phyloP scores from a whole-genome alignment of 352 stramenopile species.

The Phytophthora pinifolia region DNA sequence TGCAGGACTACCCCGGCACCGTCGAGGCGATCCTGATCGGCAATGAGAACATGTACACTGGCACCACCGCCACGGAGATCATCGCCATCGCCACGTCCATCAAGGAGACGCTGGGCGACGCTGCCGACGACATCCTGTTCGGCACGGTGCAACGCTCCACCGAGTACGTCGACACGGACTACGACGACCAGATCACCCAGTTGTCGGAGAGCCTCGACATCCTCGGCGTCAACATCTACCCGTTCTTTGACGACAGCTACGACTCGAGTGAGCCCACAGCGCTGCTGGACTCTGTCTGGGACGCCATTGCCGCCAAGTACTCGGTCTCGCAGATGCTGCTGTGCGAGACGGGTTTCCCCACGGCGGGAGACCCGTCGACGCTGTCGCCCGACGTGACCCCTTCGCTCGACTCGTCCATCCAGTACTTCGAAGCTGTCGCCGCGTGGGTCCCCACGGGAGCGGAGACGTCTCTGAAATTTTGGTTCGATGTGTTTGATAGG shows the following conservation, averaged over 20 bases:
- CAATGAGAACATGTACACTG: constrained; percentile 51
- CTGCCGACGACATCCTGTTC: constrained; percentile 46
- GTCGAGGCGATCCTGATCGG: constrained; percentile 61
- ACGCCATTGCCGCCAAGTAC: constrained; percentile 48
- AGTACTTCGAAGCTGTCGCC: constrained; percentile 29
- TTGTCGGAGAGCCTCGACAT: constrained; percentile 51
- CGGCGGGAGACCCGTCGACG: constrained; percentile 33
- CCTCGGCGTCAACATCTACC: constrained; percentile 67
- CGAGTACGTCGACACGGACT: constrained; percentile 50
- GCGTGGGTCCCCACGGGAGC: constrained; percentile 23
- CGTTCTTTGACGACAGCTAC: constrained; percentile 61
- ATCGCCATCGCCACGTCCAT: constrained; percentile 39
- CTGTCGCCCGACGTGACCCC: constrained; percentile 39
- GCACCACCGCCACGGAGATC: constrained; percentile 37
- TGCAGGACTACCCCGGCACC: constrained; percentile 48
- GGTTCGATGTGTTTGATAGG: constrained; percentile 62
- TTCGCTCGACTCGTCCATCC: constrained; percentile 33
- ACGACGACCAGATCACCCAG: constrained; percentile 40
- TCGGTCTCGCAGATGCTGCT: constrained; percentile 41
- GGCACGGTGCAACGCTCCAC: constrained; percentile 65
- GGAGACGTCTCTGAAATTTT: constrained; percentile 48
- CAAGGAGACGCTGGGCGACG: constrained; percentile 34
- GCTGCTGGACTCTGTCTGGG: constrained; percentile 46
- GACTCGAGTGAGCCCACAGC: constrained; percentile 41
- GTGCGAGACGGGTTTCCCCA: constrained; percentile 64